Base-by-base conservation (phyloP, 2,329 filamentous ascomycete species). In the Pseudogymnoascus verrucosus region DNA sequence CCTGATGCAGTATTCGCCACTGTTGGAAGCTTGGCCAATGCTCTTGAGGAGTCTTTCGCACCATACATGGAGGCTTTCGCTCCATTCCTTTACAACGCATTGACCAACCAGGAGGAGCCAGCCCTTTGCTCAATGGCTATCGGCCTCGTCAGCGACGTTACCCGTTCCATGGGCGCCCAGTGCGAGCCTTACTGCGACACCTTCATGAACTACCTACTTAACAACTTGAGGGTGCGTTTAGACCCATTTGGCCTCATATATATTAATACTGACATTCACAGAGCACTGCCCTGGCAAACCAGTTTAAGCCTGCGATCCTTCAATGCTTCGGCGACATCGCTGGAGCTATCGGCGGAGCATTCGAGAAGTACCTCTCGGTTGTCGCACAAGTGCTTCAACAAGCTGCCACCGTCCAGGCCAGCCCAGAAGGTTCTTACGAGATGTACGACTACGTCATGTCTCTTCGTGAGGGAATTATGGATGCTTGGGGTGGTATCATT, bases 281-380 rank as follows among this genome's bases (percentile, higher is more conserved):
- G 86, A 96, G 91, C 77, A 86, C 89, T 11, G 85, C 88, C n/a
- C 83, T 96, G 62, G 89, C 90, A 69, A 96, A 98, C 77, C 91
- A 96, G 77, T 96, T 98, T 79, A 98, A 98, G 84, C 95, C 95
- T 51, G 92, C 95, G 28, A 99, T 99, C 68, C 84, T 99, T 63
- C 93, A 98, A 77, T 97, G 92, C 75, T 99, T 99, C 73, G 95
- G 95, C 65, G 95, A 99, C 73, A 96, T 99, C 77, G 95, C 95
- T 40, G 90, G 93, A 71, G 93, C 95, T 61, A 99, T 99, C 70
- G 87, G 89, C 67, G 90, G 89, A 28, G 87, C 91, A 71, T 99
- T 99, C 68, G 92, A 98, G 78, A 91, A 89, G 0, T 99, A 99
- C 74, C 82, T 99, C 36, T 85, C 89, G 3, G 91, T 98, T 54